A percentile compares a stretch with the other conserved stretches of the same genome.
phyloP scores from a whole-genome alignment of 2,329 filamentous ascomycete genomes.

The Aspergillus fumigatus region DNA sequence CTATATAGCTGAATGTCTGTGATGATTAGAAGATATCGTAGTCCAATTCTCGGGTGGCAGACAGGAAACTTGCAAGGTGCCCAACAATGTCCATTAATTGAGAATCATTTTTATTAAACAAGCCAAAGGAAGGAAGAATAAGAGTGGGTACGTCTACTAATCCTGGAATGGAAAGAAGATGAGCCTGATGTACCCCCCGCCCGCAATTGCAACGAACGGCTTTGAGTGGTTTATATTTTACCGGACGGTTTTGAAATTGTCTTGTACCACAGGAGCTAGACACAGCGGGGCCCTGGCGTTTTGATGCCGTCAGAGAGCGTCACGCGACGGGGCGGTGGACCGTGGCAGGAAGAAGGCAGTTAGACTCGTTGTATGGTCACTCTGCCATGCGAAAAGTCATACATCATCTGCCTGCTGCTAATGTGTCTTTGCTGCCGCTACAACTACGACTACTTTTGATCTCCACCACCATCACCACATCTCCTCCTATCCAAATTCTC shows the following conservation, averaged over 20 bases:
- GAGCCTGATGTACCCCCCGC: neutral
- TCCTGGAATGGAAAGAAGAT: neutral
- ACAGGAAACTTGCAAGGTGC: neutral
- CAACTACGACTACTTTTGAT: neutral
- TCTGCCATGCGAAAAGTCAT: slow-evolving; percentile 18
- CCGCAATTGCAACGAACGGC: slow-evolving; percentile 15
- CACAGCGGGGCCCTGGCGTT: slow-evolving; percentile 1
- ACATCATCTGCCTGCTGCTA: slow-evolving; percentile 25
- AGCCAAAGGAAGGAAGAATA: neutral
- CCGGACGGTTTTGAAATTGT: slow-evolving; percentile 18
- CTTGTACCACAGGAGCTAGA: neutral
- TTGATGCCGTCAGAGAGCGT: slow-evolving; percentile 30
- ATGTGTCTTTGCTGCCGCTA: slow-evolving; percentile 1
- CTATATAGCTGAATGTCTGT: neutral
- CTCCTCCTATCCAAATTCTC: slow-evolving; percentile 3
- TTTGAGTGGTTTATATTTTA: slow-evolving; percentile 21
- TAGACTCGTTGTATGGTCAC: slow-evolving; percentile 20
- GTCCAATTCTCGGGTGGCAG: neutral
- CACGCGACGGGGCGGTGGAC: slow-evolving; percentile 30
- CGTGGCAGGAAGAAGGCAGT: slow-evolving; percentile 29
- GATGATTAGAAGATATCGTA: neutral
- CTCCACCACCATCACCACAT: slow-evolving; percentile 5
- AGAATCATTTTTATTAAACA: neutral
- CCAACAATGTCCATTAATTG: neutral
- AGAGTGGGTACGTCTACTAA: neutral